Percentiles rank a stretch among this genome's conserved stretches.
Evolutionary conservation across 1,139 yeast genomes (phyloP).

Genomic region (Hyphopichia buzzinii): DNA sequence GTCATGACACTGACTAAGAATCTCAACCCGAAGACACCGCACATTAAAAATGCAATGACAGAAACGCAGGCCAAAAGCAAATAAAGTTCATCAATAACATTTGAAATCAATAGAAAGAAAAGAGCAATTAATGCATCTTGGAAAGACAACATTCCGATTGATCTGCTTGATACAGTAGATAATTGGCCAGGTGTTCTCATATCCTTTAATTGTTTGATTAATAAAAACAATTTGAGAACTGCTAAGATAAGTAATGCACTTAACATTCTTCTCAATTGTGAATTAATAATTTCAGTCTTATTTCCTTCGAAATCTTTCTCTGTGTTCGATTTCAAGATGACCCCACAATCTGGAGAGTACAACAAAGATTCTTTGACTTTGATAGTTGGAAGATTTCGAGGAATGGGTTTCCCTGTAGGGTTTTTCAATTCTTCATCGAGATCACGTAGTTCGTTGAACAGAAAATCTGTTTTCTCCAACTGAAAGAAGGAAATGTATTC

Average conservation of each 20-base stretch:
- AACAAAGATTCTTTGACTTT: constrained; percentile 53
- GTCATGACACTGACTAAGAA: constrained; percentile 68
- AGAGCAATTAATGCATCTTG: constrained; percentile 74
- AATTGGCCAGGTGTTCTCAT: constrained; percentile 80
- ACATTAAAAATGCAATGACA: constrained; percentile 64
- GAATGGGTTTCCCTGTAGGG: constrained; percentile 78
- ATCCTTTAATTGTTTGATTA: constrained; percentile 61
- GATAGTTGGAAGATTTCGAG: constrained; percentile 51
- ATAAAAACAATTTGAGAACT: constrained; percentile 27
- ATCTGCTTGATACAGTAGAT: constrained; percentile 31
- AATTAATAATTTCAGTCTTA: constrained; percentile 49
- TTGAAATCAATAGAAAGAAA: constrained; percentile 58
- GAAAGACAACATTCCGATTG: constrained; percentile 60
- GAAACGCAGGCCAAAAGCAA: constrained; percentile 70
- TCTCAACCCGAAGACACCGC: constrained; percentile 75
- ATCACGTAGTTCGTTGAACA: constrained; percentile 49
- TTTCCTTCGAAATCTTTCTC: constrained; percentile 48
- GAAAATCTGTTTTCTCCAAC: constrained; percentile 55
- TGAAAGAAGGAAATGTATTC: constrained; percentile 73
- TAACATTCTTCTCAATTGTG: constrained; percentile 43
- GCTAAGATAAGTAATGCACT: constrained; percentile 48
- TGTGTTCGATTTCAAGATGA: constrained; percentile 40
- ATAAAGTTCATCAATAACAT: constrained; percentile 54
- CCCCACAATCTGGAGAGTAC: constrained; percentile 90
- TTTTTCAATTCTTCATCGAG: constrained; percentile 69